Evolutionary conservation across 139 green algal genomes (phyloP).

Genomic region (Chlorokybus atmophyticus): DNA sequence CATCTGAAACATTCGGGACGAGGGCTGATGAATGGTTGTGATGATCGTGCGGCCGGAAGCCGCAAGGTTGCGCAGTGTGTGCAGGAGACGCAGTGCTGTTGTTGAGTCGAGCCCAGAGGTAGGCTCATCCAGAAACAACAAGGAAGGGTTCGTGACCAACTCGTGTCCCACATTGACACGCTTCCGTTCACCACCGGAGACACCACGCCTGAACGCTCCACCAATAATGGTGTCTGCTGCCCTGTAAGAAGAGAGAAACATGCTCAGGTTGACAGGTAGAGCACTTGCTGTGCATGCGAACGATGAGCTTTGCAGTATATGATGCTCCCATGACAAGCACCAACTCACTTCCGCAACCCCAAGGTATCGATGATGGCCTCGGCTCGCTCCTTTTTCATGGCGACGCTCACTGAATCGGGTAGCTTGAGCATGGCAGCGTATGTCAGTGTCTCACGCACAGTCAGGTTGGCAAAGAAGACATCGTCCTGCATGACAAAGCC

Average conservation of each 20-base stretch:
- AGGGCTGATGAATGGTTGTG: constrained; percentile 62
- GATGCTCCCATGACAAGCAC: no score
- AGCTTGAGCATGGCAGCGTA: constrained; percentile 47
- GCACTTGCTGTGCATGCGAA: no score
- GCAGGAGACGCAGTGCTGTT: constrained; percentile 73
- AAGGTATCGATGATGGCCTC: constrained; percentile 11
- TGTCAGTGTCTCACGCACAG: constrained; percentile 54
- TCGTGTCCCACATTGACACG: constrained; percentile 73
- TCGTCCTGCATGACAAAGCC: constrained; percentile 41
- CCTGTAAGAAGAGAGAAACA: no score
- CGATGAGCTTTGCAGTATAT: no score
- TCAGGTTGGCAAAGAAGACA: constrained; percentile 43
- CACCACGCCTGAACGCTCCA: constrained; percentile 59
- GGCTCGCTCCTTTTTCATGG: constrained; percentile 7
- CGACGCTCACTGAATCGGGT: constrained; percentile 10
- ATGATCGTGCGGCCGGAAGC: constrained; percentile 45
- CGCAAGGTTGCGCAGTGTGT: constrained; percentile 51
- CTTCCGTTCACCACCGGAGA: constrained; percentile 88
- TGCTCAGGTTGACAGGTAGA: no score
- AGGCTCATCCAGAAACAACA: constrained; percentile 77
- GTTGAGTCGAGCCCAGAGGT: constrained; percentile 73
- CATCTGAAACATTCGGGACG: constrained; percentile 54
- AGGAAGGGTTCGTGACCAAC: constrained; percentile 80
- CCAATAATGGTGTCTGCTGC: constrained; percentile 84
- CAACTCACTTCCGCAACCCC: neutral